Evolutionary conservation across 2,329 filamentous ascomycete species (phyloP), one percentile per base, ranked within the genome.

Genomic region (Ploettnerulaceae sp.): DNA sequence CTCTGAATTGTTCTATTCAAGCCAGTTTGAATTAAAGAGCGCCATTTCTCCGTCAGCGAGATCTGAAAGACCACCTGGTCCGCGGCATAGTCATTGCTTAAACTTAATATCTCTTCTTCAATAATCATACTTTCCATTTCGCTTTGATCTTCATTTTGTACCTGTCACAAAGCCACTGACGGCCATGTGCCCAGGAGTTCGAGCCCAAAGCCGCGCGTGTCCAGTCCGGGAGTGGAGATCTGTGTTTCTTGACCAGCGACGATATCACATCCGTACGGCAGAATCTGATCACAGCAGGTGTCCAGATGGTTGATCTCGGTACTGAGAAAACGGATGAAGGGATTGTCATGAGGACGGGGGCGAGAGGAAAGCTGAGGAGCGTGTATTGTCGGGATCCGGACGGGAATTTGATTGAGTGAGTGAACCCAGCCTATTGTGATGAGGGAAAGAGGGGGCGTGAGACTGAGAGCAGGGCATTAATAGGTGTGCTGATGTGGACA

Each of bases 371-470:
- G 46, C 64, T 83, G 34, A 65, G 69, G 42, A 82, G 78, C 60
- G 67, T 82, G 2, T 82, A 82, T 62, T 70, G 78, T 40, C 66
- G 77, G 28, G 79, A 82, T 62, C 77, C 77, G 2, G 79, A 82
- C 63, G 75, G 73, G 4, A 82, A 81, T 60, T 55, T 82, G 53
- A 71, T 82, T 31, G 79, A 82, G 78, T 82, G 40, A 55, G 54
- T 57, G 4, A 32, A 8, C 5, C 7, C 20, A 28, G 20, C 22
- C 33, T 22, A 26, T 22, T 37, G 8, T 40, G 11, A 25, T 32
- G 36, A 17, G 32, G 28, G 32, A 24, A 34, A 40, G 29, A 43
- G 33, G 7, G 32, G 11, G 14, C n/a, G 4, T 15, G 15, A 22
- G 14, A 17, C 24, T 8, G 36, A 14, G 24, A 45, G 15, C 11